Evolutionary conservation across 495 filamentous ascomycete genomes (phyloP).

Genomic region (Terfezia claveryi): DNA sequence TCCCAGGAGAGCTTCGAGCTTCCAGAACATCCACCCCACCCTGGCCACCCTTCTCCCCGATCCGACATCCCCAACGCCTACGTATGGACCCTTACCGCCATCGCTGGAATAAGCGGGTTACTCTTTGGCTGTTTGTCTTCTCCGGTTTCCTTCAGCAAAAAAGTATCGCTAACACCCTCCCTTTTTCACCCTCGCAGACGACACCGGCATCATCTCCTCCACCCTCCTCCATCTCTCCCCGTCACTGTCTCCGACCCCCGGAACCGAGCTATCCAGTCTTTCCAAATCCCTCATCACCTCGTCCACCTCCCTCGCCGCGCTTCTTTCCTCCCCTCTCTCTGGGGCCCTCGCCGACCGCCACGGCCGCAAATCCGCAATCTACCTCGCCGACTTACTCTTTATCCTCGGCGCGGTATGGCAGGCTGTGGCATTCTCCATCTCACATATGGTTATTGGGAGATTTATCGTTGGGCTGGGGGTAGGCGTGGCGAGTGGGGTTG

Average conservation of each 20-base stretch:
- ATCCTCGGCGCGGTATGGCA: constrained; percentile 51
- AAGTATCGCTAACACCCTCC: constrained; percentile 9
- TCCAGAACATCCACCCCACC: background rate
- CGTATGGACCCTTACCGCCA: constrained; percentile 54
- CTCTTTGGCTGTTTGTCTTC: constrained; percentile 58
- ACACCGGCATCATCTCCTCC: constrained; percentile 76
- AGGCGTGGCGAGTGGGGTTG: constrained; percentile 60
- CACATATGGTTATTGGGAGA: constrained; percentile 54
- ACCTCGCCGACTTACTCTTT: constrained; percentile 63
- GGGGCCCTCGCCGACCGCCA: constrained; percentile 51
- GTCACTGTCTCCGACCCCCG: background rate
- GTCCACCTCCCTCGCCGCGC: constrained; percentile 55
- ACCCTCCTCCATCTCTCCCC: constrained; percentile 59
- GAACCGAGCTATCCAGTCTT: constrained; percentile 37
- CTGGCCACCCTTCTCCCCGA: background rate
- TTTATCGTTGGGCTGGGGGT: constrained; percentile 64
- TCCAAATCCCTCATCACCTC: constrained; percentile 74
- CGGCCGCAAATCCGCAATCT: constrained; percentile 54
- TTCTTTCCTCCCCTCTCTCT: constrained; percentile 53
- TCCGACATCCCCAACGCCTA: background rate
- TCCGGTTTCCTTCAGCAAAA: background rate
- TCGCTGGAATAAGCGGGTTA: constrained; percentile 65
- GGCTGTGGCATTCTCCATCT: constrained; percentile 38
- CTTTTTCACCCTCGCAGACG: constrained; percentile 27
- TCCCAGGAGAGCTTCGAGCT: too few species aligned